phyloP scores from a whole-genome alignment of 495 filamentous ascomycete genomes.

The Penicillium ochrochloron region DNA sequence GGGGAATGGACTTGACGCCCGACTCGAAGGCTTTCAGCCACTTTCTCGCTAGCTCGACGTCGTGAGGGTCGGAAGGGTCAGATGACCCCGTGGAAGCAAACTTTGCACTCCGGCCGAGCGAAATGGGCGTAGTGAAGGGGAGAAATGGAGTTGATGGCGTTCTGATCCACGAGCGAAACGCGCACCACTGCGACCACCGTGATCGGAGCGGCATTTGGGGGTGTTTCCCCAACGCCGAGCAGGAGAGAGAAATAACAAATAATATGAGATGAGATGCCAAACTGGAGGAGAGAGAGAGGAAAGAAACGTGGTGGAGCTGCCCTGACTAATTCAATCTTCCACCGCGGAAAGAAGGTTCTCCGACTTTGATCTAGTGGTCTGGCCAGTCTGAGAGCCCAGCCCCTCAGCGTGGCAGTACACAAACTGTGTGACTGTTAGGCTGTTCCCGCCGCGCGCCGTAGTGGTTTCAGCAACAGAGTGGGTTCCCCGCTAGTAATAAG shows the following conservation, averaged over 20 bases:
- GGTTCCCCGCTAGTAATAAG: neutral
- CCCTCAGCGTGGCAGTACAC: neutral
- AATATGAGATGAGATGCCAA: conserved; percentile 3
- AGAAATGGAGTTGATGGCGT: neutral
- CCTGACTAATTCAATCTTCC: conserved; percentile 6
- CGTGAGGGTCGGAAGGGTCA: conserved; percentile 46
- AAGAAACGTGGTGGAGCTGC: conserved; percentile 4
- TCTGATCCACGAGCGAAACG: conserved; percentile 1
- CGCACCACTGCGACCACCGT: conserved; percentile 5
- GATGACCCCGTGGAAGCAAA: conserved; percentile 35
- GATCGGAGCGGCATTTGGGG: conserved; percentile 9
- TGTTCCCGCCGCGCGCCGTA: neutral
- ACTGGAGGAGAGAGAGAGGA: neutral
- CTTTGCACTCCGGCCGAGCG: conserved; percentile 4
- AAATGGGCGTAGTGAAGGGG: neutral
- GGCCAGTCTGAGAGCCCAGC: neutral
- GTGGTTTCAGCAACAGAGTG: neutral
- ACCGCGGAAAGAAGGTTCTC: conserved; percentile 10
- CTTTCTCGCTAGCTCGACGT: conserved; percentile 66
- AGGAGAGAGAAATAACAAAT: neutral
- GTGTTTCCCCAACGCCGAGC: neutral
- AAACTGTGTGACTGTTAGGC: neutral
- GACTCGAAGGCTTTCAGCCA: conserved; percentile 73
- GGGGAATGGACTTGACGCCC: conserved; percentile 60
- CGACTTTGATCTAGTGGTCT: neutral